Conservation (phyloP, 306 rosid genomes). For the Sphenostylis stenocarpa region DNA sequence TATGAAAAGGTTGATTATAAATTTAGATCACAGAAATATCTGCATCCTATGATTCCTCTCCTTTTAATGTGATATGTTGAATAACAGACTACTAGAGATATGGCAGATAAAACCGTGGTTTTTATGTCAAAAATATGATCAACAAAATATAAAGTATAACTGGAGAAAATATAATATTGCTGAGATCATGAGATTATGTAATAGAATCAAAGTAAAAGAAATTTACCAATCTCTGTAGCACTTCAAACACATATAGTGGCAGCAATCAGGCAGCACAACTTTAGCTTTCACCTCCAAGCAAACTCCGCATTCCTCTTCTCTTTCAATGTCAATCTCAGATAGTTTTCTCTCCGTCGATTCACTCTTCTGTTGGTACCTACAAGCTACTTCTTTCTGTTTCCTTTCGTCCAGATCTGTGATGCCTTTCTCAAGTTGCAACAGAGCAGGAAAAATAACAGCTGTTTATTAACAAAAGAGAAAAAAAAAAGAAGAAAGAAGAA, state of each 20-base stretch:
- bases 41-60: not conserved
- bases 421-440: conserved; percentile 87
- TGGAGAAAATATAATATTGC: not conserved
- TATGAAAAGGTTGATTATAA: not conserved
- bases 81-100: not conserved
- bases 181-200: conserved; percentile 1
- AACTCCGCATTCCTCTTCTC: conserved; percentile 94
- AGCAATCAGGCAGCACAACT: conserved; percentile 86
- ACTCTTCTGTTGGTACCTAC: conserved; percentile 52
- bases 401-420: conserved; percentile 85
- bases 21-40: conserved; percentile 9
- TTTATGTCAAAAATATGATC: not conserved
- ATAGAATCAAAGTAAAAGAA: not conserved
- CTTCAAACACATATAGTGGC: conserved; percentile 74
- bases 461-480: conserved; percentile 28
- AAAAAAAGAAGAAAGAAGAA: no score
- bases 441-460: conserved; percentile 85
- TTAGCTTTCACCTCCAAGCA: conserved; percentile 82
- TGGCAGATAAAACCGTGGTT: not conserved
- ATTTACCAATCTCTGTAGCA: conserved; percentile 84
- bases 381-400: conserved; percentile 65
- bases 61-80: not conserved
- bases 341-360: conserved; percentile 35
- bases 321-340: conserved; percentile 69
- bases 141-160: not conserved